Evolutionary conservation across 2,329 filamentous ascomycete genomes (phyloP), one percentile per base, ranked within the genome.

Genomic region (Penicillium aurantiogriseum): DNA sequence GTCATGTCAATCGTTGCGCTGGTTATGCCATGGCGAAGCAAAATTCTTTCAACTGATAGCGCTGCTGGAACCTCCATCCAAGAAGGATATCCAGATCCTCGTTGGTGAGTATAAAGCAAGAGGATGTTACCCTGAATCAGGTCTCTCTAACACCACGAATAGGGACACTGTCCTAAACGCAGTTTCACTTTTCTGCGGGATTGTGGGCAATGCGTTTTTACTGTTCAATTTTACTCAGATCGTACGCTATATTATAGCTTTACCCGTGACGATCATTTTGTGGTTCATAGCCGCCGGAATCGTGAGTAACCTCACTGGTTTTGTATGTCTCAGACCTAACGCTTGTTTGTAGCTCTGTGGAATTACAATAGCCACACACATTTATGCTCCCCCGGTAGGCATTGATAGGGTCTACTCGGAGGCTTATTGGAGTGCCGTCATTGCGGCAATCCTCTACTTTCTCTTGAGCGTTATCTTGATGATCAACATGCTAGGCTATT

Each of bases 1-100:
- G 87, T 94, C 31, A 89, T 94, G 74, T 93, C 89, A 56, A 91
- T 96, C 57, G 91, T 89, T 60, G 90, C 92, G 8, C 80, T 96
- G n/a, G 90, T 91, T 1, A 87, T 86, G 29, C 85, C 85, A 23
- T 96, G 92, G 92, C 82, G 90, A 59, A 78, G 80, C 52, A 68
- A 80, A 42, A 76, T 83, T 39, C 70, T 79, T 46, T 79, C 81
- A 0, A 77, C 78, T 61, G 57, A 70, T 0, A 76, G 81, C 5
- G 70, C 80, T 2, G 86, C 85, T 63, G 80, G 65, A 35, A 64
- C 54, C 27, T 61, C 79, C 45, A 65, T 78, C 15, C 84, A 85
- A 3, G 69, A 84, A 0, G 85, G 83, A 25, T 81, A 89, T 54
- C 40, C 63, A 0, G 91, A 96, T 71, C 91, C 92, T 1, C 63